Evolutionary conservation across 805 yeast species (phyloP), one percentile per base, ranked within the genome.

Genomic region (Candida parachauliodes): DNA sequence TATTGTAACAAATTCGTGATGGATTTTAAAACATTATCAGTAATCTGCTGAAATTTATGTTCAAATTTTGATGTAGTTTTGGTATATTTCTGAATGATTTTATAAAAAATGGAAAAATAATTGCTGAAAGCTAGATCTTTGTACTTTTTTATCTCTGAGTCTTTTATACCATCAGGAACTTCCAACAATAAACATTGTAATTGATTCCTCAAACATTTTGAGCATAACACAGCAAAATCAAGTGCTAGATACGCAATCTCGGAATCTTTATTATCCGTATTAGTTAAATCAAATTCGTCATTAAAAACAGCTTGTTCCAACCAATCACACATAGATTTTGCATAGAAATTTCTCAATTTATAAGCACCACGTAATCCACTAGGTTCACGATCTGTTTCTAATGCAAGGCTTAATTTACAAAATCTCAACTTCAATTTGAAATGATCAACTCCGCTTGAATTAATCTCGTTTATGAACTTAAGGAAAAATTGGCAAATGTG

Each of bases 1-100:
- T 86, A 72, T 47, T 76, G 79, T 32, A 88, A 65, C 36, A 88
- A 57, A 46, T 83, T 83, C 2, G 88, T 78, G 34, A 87, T 65
- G 15, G 85, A 78, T 16, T 67, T 62, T 37, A 86, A 76, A 8
- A 81, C 77, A 55, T 80, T 77, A 14, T 81, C 85, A 14, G 79
- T 72, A 21, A 87, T 68, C 7, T 63, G 57, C 17, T 74, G 66
- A 9, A 77, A 63, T 50, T 83, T 81, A 50, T 81, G 83, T 47
- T 64, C 68, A 16, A 64, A 60, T 40, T 55, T 55, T 18, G 41
- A 41, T 5, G 49, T 26, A 19, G 36, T 46, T 20, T 52, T 41
- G 22, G 75, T 63, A 41, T 65, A 57, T 43, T 69, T 67, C 40
- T 77, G 79, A 38, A 76, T 59, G 18, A 75, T 66, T 50, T 75